Percentiles rank a stretch among this genome's conserved stretches.
Evolutionary conservation across 2,329 filamentous ascomycete species (phyloP).

Genomic region (Talaromyces islandicus): DNA sequence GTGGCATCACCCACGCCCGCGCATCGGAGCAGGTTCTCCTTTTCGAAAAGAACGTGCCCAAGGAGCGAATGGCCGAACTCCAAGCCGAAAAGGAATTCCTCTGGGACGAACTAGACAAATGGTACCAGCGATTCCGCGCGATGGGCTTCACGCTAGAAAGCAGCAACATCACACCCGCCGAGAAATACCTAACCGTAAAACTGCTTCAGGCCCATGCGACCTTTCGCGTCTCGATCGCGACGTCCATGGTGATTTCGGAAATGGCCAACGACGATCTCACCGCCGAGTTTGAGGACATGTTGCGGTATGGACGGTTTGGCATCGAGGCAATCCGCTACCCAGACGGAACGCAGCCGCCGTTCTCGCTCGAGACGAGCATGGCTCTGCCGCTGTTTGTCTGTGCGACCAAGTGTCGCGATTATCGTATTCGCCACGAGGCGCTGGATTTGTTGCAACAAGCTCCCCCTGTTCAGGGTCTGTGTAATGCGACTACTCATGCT

Average conservation of each 20-base stretch:
- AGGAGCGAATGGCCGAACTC: not conserved
- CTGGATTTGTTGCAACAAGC: constrained; percentile 19
- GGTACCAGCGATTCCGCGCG: not conserved
- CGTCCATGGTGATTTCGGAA: constrained; percentile 11
- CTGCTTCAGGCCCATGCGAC: not conserved
- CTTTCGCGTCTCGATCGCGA: not conserved
- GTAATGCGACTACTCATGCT: not conserved
- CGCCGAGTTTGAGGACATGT: constrained; percentile 7
- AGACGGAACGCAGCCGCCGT: constrained; percentile 23
- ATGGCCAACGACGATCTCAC: constrained; percentile 18
- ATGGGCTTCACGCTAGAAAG: not conserved
- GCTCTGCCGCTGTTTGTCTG: constrained; percentile 26
- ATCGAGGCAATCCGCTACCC: not conserved
- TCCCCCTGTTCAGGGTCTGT: constrained; percentile 21
- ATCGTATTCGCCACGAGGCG: constrained; percentile 21
- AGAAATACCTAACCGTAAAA: not conserved
- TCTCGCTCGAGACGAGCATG: constrained; percentile 26
- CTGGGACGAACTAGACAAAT: not conserved
- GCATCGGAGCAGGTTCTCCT: not conserved
- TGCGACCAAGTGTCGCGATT: constrained; percentile 26
- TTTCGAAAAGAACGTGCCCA: not conserved
- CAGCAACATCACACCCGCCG: not conserved
- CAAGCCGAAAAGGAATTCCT: not conserved
- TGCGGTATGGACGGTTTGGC: constrained; percentile 14
- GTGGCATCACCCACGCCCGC: not conserved